Evolutionary conservation across 352 stramenopile genomes (phyloP), one percentile per base, ranked within the genome.

Genomic region (Sclerospora graminicola): DNA sequence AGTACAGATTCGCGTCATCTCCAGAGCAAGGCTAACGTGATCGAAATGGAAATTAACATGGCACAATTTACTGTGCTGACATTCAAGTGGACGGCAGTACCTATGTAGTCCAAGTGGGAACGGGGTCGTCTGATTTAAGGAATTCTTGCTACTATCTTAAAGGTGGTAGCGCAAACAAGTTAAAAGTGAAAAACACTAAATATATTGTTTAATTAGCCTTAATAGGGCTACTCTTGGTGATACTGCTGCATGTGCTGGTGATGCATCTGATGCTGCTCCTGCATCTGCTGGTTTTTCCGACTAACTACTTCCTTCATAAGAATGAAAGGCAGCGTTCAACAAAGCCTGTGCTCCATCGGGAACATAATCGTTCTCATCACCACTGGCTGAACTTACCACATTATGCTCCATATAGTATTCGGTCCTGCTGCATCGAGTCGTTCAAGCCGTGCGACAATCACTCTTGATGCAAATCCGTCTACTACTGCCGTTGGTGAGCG

Each of bases 91-190:
- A 67, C 37, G 41, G 41, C 35, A 51, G 54, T 4, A 49, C 45
- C 74, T n/a, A n/a, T n/a, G n/a, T n/a, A n/a, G n/a, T n/a, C n/a
- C n/a, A n/a, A n/a, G n/a, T n/a, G n/a, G n/a, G 87, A 55, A 89
- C 74, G 5, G 78, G 78, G 34, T 89, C 78, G 32, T 84, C 78
- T 9, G 74, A 89, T 51, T 52, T 85, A 5, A 87, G 78, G 74
- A 56, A 87, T 45, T 78, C 72, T 10, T 89, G 77, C 48, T n/a
- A n/a, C n/a, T n/a, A n/a, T n/a, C n/a, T n/a, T n/a, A n/a, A n/a
- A n/a, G n/a, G n/a, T n/a, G n/a, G n/a, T n/a, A n/a, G n/a, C n/a
- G n/a, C n/a, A n/a, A n/a, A n/a, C n/a, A n/a, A n/a, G n/a, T n/a
- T n/a, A n/a, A n/a, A n/a, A n/a, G n/a, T n/a, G n/a, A n/a, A n/a